Conservation (phyloP, 2,329 filamentous ascomycete genomes). For the Daldinia sp. region DNA sequence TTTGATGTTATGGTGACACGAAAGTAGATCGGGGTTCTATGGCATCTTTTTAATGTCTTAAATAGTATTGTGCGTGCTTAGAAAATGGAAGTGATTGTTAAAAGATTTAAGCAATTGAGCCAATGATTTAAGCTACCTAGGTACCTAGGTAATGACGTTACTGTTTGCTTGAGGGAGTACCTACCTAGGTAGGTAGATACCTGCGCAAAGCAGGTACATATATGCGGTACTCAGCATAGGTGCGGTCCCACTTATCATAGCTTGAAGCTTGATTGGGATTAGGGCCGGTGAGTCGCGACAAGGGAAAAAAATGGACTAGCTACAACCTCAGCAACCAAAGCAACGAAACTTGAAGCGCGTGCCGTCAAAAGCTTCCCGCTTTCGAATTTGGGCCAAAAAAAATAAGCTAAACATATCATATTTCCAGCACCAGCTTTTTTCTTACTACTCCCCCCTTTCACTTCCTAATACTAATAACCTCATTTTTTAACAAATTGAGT, state of each 20-base stretch:
- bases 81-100: not conserved
- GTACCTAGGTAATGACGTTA: constrained; percentile 10
- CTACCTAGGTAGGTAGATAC: not conserved
- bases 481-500: not conserved
- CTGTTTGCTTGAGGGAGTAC: constrained; percentile 4
- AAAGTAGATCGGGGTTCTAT: not conserved
- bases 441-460: not conserved
- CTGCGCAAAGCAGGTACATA: constrained; percentile 5
- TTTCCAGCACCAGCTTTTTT: not conserved
- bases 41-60: not conserved
- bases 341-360: constrained; percentile 32
- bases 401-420: constrained; percentile 28
- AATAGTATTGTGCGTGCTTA: not conserved
- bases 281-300: constrained; percentile 42
- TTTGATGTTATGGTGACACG: not conserved
- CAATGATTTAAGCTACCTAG: not conserved
- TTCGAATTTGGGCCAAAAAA: constrained; percentile 35
- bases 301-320: constrained; percentile 26
- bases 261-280: constrained; percentile 37
- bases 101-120: not conserved
- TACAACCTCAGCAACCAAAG: constrained; percentile 14
- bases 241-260: constrained; percentile 11
- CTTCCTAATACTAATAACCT: not conserved
- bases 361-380: constrained; percentile 45
- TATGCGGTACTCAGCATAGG: constrained; percentile 1